Evolutionary conservation across 1,139 yeast genomes (phyloP).

Genomic region (Starmera stellimalicola): DNA sequence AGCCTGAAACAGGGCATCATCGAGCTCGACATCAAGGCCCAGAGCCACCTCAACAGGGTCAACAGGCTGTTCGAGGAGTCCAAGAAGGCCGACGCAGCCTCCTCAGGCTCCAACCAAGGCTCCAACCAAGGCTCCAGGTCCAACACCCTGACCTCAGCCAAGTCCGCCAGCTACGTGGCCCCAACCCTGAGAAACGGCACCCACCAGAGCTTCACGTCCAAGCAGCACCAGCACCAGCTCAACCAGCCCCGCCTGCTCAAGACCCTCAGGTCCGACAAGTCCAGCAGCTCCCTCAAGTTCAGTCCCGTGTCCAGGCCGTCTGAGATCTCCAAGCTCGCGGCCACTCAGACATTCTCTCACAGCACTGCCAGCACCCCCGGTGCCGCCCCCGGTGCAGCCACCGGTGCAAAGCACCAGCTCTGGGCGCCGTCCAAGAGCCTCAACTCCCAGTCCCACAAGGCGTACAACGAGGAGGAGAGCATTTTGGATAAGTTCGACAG

Average conservation of each 20-base stretch:
- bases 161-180: conserved; percentile 11
- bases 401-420: conserved; percentile 8
- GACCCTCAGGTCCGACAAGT: conserved; percentile 20
- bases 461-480: conserved; percentile 10
- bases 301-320: conserved; percentile 22
- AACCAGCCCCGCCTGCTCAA: conserved; percentile 16
- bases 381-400: conserved; percentile 3
- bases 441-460: background rate
- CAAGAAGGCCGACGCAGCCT: background rate
- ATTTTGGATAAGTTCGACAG: conserved; percentile 18
- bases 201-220: conserved; percentile 15
- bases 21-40: conserved; percentile 23
- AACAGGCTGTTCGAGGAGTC: conserved; percentile 13
- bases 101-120: conserved; percentile 1
- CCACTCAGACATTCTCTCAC: conserved; percentile 34
- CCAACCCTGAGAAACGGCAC: conserved; percentile 17
- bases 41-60: conserved; percentile 29
- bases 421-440: conserved; percentile 29
- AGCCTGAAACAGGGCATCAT: conserved; percentile 26
- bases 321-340: conserved; percentile 33
- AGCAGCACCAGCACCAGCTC: conserved; percentile 10
- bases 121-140: conserved; percentile 3
- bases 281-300: conserved; percentile 7
- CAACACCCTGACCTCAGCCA: conserved; percentile 1
- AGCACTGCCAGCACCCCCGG: conserved; percentile 18